phyloP scores from a whole-genome alignment of 1,284 basidiomycete genomes.

The Apiotrichum brassicae region DNA sequence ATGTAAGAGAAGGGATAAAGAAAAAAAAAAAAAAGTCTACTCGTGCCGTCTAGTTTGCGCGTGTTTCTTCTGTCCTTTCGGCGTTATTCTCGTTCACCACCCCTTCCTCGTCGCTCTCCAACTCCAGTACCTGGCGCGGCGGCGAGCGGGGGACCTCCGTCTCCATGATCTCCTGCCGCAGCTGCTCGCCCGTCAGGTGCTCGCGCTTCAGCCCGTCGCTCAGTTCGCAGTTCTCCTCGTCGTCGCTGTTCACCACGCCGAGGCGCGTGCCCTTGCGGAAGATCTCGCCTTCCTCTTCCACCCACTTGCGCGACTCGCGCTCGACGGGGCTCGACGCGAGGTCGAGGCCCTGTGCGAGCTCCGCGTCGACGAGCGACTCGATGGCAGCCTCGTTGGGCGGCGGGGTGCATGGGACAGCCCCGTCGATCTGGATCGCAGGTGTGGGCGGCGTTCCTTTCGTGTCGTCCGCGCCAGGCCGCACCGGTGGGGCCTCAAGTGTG shows the following conservation, averaged over 20 bases:
- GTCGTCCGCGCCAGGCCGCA: background rate
- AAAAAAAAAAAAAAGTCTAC: too few relatives aligned
- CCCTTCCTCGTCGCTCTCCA: background rate
- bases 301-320: conserved; percentile 59
- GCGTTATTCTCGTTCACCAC: background rate
- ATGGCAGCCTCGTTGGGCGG: background rate
- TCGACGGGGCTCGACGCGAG: conserved; percentile 23
- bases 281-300: conserved; percentile 83
- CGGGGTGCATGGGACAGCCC: background rate
- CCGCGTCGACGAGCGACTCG: conserved; percentile 13
- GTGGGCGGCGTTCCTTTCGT: background rate
- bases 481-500: background rate
- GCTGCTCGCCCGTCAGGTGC: conserved; percentile 13
- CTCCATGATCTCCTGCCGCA: conserved; percentile 35
- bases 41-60: too few relatives aligned
- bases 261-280: conserved; percentile 82
- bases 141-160: conserved; percentile 41
- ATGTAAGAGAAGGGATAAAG: too few relatives aligned
- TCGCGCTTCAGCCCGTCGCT: background rate
- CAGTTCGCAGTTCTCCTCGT: conserved; percentile 57
- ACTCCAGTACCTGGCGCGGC: conserved; percentile 26
- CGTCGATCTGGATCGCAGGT: conserved; percentile 2
- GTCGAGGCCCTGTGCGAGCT: conserved; percentile 7
- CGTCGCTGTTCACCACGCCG: conserved; percentile 73
- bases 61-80: too few relatives aligned